Base-by-base conservation (phyloP, 2,329 filamentous ascomycete species). In the Dendrostoma leiphaemia region DNA sequence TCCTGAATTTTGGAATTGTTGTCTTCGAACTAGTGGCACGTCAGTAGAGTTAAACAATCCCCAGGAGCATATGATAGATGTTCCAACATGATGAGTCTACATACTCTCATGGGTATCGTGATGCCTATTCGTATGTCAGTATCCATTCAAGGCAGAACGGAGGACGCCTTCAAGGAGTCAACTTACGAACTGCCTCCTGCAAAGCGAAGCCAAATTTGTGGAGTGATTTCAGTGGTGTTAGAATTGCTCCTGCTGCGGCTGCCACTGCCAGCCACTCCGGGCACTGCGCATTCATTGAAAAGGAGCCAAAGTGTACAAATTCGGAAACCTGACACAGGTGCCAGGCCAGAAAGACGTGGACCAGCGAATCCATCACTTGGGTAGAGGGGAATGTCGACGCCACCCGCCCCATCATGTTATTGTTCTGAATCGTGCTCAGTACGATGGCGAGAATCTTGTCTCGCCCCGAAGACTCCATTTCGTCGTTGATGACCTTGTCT, bases 381-480 rank as follows among this genome's bases (percentile, higher is more conserved):
- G 82, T 75, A 1, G 82, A 83, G 0, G 84, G 83, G 59, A 88
- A 88, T 0, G 84, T 84, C 1, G 76, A 79, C 17, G 78, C 81
- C 19, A 83, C 80, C 47, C 73, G 78, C 56, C 64, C 77, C 68
- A 68, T 78, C 69, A 67, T 79, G 62, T 70, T 69, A 59, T 73
- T 73, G 35, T 72, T 73, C 44, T 78, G 79, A 61, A 80, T 85
- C 4, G 79, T 83, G 47, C 77, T 75, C 32, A 90, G 70, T 1
- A 89, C 80, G 54, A 89, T 76, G 10, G 80, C 84, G 52, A 90
- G 71, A 1, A 89, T 77, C 44, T 77, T 78, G 65, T 90, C 87
- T 3, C 84, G 78, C 19, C 72, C 75, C 6, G 76, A 69, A 23
- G 70, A 64, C 26, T 77, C 73, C 17, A 82, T 61, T 41, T 69